Conservation (phyloP, 2,329 filamentous ascomycete species). For the Botryotinia convoluta region DNA sequence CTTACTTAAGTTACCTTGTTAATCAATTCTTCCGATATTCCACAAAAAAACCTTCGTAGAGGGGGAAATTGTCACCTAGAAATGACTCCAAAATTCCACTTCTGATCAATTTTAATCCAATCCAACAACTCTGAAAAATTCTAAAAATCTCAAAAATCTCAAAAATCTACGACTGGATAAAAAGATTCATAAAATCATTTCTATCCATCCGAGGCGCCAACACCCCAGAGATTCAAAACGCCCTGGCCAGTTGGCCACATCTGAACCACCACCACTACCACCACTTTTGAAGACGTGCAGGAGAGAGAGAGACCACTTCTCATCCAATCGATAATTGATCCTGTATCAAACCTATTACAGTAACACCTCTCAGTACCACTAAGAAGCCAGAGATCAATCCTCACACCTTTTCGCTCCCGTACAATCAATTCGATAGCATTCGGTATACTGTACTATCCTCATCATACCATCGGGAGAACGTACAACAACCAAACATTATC, state of each 20-base stretch:
- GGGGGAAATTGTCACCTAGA: background rate
- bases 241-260: slow-evolving; percentile 11
- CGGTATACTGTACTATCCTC: background rate
- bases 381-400: background rate
- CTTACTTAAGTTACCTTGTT: background rate
- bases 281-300: background rate
- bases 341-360: background rate
- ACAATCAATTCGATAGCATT: background rate
- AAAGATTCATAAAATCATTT: background rate
- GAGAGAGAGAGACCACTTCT: background rate
- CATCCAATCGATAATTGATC: slow-evolving; percentile 12
- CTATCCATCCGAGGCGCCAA: slow-evolving; percentile 15
- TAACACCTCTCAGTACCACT: background rate
- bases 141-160: background rate
- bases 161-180: background rate
- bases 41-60: background rate
- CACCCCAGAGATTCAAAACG: slow-evolving; percentile 1
- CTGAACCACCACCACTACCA: slow-evolving; percentile 11
- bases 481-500: background rate
- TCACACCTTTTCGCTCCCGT: background rate
- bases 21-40: slow-evolving; percentile 4
- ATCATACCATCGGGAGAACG: background rate
- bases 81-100: background rate
- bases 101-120: background rate
- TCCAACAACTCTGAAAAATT: background rate